phyloP scores from a whole-genome alignment of 2,329 filamentous ascomycete species.

The Penicillium verrucosum region DNA sequence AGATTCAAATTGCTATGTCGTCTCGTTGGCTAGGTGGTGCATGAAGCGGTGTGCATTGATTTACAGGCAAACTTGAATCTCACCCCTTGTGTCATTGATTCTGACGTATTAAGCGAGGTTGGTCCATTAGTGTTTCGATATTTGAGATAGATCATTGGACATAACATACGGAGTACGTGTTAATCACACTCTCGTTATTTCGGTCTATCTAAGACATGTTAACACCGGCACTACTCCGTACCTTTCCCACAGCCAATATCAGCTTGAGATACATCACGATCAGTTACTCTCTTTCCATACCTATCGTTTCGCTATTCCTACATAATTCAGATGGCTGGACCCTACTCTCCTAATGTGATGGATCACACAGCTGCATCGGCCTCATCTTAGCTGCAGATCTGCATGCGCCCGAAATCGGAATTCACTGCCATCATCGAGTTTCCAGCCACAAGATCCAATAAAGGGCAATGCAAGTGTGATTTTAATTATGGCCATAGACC shows the following conservation, averaged over 20 bases:
- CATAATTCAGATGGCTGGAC: slow-evolving; percentile 11
- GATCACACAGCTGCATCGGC: slow-evolving; percentile 16
- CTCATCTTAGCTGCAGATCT: slow-evolving; percentile 14
- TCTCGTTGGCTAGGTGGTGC: neutral
- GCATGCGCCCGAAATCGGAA: slow-evolving; percentile 5
- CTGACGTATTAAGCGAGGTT: neutral
- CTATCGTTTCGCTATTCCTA: neutral
- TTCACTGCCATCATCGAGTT: neutral
- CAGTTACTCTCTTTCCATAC: neutral
- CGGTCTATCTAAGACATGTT: neutral
- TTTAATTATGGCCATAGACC: neutral
- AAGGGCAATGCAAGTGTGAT: neutral
- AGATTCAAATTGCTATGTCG: neutral
- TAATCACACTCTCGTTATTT: neutral
- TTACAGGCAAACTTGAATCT: neutral
- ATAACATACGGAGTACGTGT: no score
- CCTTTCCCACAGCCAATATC: neutral
- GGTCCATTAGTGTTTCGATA: neutral
- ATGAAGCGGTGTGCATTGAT: slow-evolving; percentile 15
- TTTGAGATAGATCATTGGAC: neutral
- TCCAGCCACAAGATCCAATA: neutral
- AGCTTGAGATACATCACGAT: neutral
- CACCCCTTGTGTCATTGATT: neutral
- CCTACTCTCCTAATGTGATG: neutral
- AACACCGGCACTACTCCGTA: neutral